phyloP scores from a whole-genome alignment of 805 yeast species.

The Nakazawaea laoshanensis region DNA sequence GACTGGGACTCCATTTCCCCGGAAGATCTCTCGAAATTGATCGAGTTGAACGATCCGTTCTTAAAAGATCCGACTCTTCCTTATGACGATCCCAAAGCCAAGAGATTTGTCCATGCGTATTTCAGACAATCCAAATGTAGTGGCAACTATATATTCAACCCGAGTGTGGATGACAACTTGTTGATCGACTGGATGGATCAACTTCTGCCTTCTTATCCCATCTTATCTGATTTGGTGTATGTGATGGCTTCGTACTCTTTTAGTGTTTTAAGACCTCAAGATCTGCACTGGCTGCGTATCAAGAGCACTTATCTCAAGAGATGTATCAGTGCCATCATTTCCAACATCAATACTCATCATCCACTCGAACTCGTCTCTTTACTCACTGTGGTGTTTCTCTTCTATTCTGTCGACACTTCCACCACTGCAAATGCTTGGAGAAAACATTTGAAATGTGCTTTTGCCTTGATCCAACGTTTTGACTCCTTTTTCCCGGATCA shows the following conservation, averaged over 20 bases:
- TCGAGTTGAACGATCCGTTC: slow-evolving; percentile 9
- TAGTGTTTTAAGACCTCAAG: slow-evolving; percentile 5
- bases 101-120: slow-evolving; percentile 2
- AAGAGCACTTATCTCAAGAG: slow-evolving; percentile 8
- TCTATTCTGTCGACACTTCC: slow-evolving; percentile 10
- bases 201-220: slow-evolving; percentile 7
- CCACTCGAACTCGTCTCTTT: slow-evolving; percentile 8
- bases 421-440: slow-evolving; percentile 11
- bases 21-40: slow-evolving; percentile 8
- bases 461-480: slow-evolving; percentile 9
- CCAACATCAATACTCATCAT: slow-evolving; percentile 8
- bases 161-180: slow-evolving; percentile 2
- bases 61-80: slow-evolving; percentile 2
- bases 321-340: slow-evolving; percentile 6
- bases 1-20: slow-evolving; percentile 8
- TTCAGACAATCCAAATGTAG: slow-evolving; percentile 10
- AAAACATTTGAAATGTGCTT: slow-evolving; percentile 11
- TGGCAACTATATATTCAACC: slow-evolving; percentile 7
- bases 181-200: slow-evolving; percentile 6
- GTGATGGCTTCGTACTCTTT: slow-evolving; percentile 5
- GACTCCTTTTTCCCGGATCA: slow-evolving; percentile 8
- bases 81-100: slow-evolving; percentile 10
- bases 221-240: slow-evolving; percentile 5
- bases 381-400: slow-evolving; percentile 6
- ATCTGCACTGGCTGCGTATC: slow-evolving; percentile 7